A percentile compares a stretch with the other conserved stretches of the same genome.
Conservation (phyloP, 2,329 filamentous ascomycete species). For the Neonectria faginata region DNA sequence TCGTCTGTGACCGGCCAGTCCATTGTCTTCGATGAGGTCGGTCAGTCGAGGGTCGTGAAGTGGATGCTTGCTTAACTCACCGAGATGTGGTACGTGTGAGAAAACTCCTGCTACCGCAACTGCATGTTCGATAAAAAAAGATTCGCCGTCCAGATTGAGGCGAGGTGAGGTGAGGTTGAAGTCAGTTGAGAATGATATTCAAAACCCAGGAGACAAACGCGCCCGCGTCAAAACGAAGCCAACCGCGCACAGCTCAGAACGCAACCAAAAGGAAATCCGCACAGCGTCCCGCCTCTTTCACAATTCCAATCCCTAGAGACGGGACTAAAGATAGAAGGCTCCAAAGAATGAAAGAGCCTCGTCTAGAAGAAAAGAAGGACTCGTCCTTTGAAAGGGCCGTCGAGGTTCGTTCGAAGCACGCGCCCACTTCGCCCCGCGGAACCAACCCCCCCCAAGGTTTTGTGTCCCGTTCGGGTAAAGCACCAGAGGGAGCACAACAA, state of each 20-base stretch:
- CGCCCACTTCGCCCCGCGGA: not conserved
- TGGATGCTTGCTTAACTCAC: slow-evolving; percentile 19
- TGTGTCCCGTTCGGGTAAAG: not conserved
- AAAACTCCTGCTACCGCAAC: slow-evolving; percentile 23
- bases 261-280: not conserved
- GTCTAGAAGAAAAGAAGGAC: not conserved
- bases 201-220: not conserved
- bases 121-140: not conserved
- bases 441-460: not conserved
- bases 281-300: not conserved
- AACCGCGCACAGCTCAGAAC: not conserved
- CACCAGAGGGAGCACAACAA: not conserved
- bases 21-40: slow-evolving; percentile 18
- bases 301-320: not conserved
- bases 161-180: not conserved
- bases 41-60: not conserved
- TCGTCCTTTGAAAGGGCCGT: not conserved
- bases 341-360: not conserved
- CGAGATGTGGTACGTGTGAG: slow-evolving; percentile 23
- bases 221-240: not conserved
- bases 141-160: not conserved
- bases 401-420: not conserved
- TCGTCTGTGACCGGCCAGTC: slow-evolving; percentile 21
- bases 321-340: not conserved
- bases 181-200: slow-evolving; percentile 4